These are phyloP conservation scores for Hymenoscyphus salicellus DNA, from an alignment of 2,329 filamentous ascomycete genomes.

Conservation along the genomic window DNA sequence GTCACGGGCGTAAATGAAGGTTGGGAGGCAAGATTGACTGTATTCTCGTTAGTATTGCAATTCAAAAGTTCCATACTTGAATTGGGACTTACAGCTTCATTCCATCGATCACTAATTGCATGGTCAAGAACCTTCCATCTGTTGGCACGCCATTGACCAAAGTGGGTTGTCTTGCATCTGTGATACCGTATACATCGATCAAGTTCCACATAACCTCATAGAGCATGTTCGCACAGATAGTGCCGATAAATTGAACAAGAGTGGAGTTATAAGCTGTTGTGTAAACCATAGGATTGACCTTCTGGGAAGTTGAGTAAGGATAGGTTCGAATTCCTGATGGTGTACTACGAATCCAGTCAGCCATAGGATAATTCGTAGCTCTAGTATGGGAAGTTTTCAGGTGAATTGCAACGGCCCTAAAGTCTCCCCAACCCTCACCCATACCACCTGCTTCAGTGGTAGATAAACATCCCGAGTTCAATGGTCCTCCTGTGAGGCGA, in stretches of 20 bases:
- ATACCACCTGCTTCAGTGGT: slow-evolving; percentile 52
- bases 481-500: slow-evolving; percentile 44
- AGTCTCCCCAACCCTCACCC: slow-evolving; percentile 58
- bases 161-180: slow-evolving; percentile 41
- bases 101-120: slow-evolving; percentile 47
- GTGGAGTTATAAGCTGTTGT: slow-evolving; percentile 40
- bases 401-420: slow-evolving; percentile 51
- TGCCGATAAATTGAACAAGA: slow-evolving; percentile 49
- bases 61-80: neutral
- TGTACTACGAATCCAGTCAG: slow-evolving; percentile 47
- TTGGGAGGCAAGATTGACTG: slow-evolving; percentile 54
- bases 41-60: slow-evolving; percentile 3
- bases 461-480: slow-evolving; percentile 44
- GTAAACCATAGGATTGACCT: slow-evolving; percentile 51
- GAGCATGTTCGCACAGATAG: slow-evolving; percentile 51
- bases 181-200: slow-evolving; percentile 54
- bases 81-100: slow-evolving; percentile 43
- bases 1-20: slow-evolving; percentile 50
- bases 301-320: slow-evolving; percentile 50
- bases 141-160: slow-evolving; percentile 47
- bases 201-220: slow-evolving; percentile 59
- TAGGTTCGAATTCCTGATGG: slow-evolving; percentile 47
- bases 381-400: slow-evolving; percentile 47
- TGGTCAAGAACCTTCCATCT: slow-evolving; percentile 46
- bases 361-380: slow-evolving; percentile 47